Percentiles rank a stretch among this genome's conserved stretches.
Evolutionary conservation across 345 rosid genomes (phyloP).

Genomic region (Eucalyptus pauciflora): DNA sequence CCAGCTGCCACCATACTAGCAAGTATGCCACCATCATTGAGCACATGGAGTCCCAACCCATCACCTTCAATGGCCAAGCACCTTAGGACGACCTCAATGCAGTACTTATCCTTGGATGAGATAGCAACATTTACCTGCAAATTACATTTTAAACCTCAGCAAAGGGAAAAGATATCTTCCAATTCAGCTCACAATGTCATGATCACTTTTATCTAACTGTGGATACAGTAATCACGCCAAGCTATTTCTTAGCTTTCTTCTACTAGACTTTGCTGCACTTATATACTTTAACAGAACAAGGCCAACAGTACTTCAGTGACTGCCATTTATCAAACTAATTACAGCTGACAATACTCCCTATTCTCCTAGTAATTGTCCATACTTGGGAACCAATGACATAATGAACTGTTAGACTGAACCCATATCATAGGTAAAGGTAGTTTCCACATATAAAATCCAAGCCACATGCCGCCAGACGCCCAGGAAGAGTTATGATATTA

Average conservation of each 20-base stretch:
- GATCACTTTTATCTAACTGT: not conserved
- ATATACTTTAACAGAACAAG: not conserved
- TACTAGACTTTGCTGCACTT: not conserved
- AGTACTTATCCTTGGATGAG: constrained; percentile 63
- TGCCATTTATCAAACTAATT: not conserved
- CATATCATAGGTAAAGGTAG: not conserved
- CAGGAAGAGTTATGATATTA: not conserved
- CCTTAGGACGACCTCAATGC: constrained; percentile 78
- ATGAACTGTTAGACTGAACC: not conserved
- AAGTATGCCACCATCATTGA: constrained; percentile 73
- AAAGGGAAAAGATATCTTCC: not conserved
- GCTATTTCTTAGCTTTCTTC: not conserved
- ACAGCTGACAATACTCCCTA: not conserved
- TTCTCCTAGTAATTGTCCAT: not conserved
- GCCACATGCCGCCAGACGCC: not conserved
- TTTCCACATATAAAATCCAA: not conserved
- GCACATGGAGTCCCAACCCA: constrained; percentile 57
- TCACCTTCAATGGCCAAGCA: constrained; percentile 90
- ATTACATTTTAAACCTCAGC: not conserved
- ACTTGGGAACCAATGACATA: not conserved
- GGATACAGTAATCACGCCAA: not conserved
- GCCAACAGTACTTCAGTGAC: not conserved
- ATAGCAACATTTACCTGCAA: constrained; percentile 71
- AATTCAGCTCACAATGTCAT: not conserved
- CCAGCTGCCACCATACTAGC: constrained; percentile 83